Percentiles rank a stretch among this genome's conserved stretches.
Conservation (phyloP, 768 basidiomycete species). For the Hemileccinum impolitum region DNA sequence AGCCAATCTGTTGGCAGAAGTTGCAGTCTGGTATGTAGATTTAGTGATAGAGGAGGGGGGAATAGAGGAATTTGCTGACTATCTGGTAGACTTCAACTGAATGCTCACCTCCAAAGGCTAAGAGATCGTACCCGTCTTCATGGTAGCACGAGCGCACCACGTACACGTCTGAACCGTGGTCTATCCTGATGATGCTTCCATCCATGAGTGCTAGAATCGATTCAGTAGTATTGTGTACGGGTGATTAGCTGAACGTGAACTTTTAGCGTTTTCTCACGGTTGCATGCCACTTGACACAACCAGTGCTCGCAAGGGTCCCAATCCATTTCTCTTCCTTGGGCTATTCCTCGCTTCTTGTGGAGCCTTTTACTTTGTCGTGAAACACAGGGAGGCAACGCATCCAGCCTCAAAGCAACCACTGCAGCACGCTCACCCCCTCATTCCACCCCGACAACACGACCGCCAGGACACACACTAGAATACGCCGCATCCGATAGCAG, state of each 20-base stretch:
- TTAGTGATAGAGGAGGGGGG: slow-evolving; percentile 6
- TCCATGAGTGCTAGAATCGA: slow-evolving; percentile 38
- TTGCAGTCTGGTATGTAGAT: slow-evolving; percentile 34
- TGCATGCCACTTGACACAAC: slow-evolving; percentile 15
- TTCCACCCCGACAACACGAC: slow-evolving; percentile 51
- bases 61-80: slow-evolving; percentile 39
- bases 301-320: slow-evolving; percentile 43
- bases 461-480: slow-evolving; percentile 19
- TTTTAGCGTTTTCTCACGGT: background rate
- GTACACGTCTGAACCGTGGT: slow-evolving; percentile 58
- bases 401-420: slow-evolving; percentile 62
- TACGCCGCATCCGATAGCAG: background rate
- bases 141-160: slow-evolving; percentile 60
- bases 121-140: slow-evolving; percentile 60
- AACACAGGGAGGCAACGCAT: slow-evolving; percentile 50
- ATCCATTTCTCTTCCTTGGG: slow-evolving; percentile 59
- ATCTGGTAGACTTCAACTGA: slow-evolving; percentile 67
- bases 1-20: slow-evolving; percentile 51
- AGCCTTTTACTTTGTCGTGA: slow-evolving; percentile 53
- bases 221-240: background rate
- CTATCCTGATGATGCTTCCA: slow-evolving; percentile 43
- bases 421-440: slow-evolving; percentile 61
- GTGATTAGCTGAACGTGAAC: too few species aligned
- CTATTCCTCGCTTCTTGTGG: slow-evolving; percentile 55
- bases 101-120: slow-evolving; percentile 73